Conservation (phyloP, 495 filamentous ascomycete species). For the Viridothelium virens region DNA sequence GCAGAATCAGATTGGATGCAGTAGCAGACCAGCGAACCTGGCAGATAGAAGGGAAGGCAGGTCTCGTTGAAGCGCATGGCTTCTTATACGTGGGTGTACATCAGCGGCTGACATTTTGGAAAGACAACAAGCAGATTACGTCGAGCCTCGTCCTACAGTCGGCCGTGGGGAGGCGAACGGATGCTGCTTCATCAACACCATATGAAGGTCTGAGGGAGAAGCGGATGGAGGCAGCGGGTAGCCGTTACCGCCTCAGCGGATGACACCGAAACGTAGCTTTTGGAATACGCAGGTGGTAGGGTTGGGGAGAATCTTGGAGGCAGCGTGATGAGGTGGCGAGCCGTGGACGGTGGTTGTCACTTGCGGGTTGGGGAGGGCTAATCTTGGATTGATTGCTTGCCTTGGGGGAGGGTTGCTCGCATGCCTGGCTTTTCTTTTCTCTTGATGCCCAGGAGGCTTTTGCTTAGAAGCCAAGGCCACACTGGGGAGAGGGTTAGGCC, state of each 20-base stretch:
- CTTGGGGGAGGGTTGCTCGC: neutral
- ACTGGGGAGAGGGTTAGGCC: neutral
- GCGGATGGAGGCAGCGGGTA: neutral
- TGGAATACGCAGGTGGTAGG: neutral
- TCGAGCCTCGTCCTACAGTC: constrained; percentile 5
- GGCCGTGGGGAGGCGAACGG: constrained; percentile 6
- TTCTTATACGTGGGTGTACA: constrained; percentile 10
- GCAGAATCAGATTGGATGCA: neutral
- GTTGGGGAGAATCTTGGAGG: neutral
- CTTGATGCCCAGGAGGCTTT: neutral
- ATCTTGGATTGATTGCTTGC: constrained; percentile 11
- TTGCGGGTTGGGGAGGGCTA: neutral
- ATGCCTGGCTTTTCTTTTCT: constrained; percentile 1
- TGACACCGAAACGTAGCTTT: constrained; percentile 8
- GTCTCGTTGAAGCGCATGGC: constrained; percentile 5
- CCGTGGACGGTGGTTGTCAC: constrained; percentile 4
- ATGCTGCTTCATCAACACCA: neutral
- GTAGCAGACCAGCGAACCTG: constrained; percentile 7
- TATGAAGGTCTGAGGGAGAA: neutral
- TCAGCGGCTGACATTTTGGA: constrained; percentile 9
- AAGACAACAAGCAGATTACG: constrained; percentile 11
- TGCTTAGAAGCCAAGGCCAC: neutral
- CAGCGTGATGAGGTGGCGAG: constrained; percentile 10
- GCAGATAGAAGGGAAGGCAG: constrained; percentile 5
- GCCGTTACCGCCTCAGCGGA: constrained; percentile 2